Evolutionary conservation across 805 yeast genomes (phyloP).

Genomic region (Barnettozyma pratensis): DNA sequence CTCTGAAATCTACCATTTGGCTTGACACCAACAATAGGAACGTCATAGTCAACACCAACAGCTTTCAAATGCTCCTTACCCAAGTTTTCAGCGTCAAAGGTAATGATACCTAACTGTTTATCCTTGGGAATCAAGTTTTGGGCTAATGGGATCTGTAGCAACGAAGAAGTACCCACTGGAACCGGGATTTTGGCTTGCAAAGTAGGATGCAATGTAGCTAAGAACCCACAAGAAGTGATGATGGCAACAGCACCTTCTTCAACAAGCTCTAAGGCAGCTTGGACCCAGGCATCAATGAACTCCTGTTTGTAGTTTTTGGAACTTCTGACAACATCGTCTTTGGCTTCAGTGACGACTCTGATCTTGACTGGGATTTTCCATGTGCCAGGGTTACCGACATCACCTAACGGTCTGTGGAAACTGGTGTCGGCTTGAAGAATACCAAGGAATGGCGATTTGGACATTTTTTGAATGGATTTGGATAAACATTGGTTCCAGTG

Average conservation of each 20-base stretch:
- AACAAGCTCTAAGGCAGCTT: conserved; percentile 24
- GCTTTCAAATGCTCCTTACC: conserved; percentile 26
- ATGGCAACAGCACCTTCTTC: conserved; percentile 30
- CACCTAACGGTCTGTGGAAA: conserved; percentile 17
- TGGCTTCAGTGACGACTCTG: conserved; percentile 10
- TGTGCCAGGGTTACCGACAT: conserved; percentile 12
- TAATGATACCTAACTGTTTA: conserved; percentile 26
- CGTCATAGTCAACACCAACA: conserved; percentile 26
- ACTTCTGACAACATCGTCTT: conserved; percentile 10
- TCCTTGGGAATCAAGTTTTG: conserved; percentile 18
- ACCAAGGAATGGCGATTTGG: conserved; percentile 11
- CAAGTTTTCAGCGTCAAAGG: conserved; percentile 27
- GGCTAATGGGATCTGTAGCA: conserved; percentile 29
- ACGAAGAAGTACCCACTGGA: conserved; percentile 30
- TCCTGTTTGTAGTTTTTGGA: conserved; percentile 20
- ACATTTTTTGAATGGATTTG: neutral
- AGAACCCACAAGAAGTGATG: conserved; percentile 32
- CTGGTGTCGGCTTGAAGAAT: conserved; percentile 14
- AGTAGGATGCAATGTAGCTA: conserved; percentile 27
- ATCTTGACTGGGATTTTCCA: conserved; percentile 17
- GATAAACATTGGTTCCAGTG: too few species aligned
- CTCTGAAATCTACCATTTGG: conserved; percentile 23
- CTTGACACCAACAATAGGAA: conserved; percentile 22
- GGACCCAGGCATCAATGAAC: conserved; percentile 24
- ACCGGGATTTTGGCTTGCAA: conserved; percentile 25